A percentile compares a stretch with the other conserved stretches of the same genome.
These are phyloP conservation scores for Leptodermis oblonga DNA, from an alignment of 257 asterid species.

Conservation along the genomic window DNA sequence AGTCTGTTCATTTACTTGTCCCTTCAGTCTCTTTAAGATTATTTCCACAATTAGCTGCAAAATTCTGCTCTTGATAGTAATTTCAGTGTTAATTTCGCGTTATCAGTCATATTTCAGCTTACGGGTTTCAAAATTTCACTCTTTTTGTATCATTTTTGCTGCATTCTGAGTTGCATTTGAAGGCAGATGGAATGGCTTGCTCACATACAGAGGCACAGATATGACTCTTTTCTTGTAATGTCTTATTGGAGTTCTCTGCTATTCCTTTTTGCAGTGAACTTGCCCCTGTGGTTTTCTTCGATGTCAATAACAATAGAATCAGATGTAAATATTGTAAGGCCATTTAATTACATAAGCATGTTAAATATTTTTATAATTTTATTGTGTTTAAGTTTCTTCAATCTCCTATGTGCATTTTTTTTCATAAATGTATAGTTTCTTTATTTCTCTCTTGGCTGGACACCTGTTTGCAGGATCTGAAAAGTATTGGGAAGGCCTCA, in stretches of 20 bases:
- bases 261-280: constrained; percentile 61
- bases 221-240: not conserved
- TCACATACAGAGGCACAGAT: too few species aligned
- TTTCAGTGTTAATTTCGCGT: not conserved
- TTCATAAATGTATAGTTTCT: not conserved
- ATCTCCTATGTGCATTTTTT: not conserved
- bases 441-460: constrained; percentile 5
- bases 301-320: constrained; percentile 68
- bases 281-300: constrained; percentile 90
- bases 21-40: not conserved
- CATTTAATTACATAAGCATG: constrained; percentile 8
- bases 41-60: not conserved
- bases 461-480: constrained; percentile 45
- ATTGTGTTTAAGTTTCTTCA: constrained; percentile 1
- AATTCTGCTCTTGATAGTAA: not conserved
- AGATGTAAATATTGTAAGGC: constrained; percentile 37
- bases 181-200: not conserved
- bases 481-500: constrained; percentile 35
- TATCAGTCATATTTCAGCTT: too few species aligned
- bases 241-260: constrained; percentile 16
- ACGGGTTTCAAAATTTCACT: too few species aligned
- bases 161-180: not conserved
- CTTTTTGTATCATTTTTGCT: not conserved
- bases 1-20: not conserved
- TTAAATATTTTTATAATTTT: not conserved